Evolutionary conservation across 345 rosid genomes (phyloP), one percentile per base, ranked within the genome.

Genomic region (Sisymbrium altissimum): DNA sequence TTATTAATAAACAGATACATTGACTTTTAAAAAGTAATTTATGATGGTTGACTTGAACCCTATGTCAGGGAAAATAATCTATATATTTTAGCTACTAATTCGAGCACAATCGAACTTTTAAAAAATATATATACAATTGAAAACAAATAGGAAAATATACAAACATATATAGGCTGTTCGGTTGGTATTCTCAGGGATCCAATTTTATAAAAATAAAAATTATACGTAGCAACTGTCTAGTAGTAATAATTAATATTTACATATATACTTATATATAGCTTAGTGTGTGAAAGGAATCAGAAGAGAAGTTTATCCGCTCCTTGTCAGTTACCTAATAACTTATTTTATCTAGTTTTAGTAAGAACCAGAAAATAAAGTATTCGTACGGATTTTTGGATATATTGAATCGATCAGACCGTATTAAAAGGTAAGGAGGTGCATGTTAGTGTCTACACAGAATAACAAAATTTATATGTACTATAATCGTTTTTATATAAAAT

Each of bases 241-340:
- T n/a, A n/a, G n/a, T n/a, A n/a, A n/a, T n/a, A n/a, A n/a, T n/a
- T n/a, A n/a, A n/a, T 27, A 27, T 27, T 0, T 27, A 27, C 3
- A 27, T 27, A 27, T 27, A 27, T 27, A 27, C 25, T 32, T 29
- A 30, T 52, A 23, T 30, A 18, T 18, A 5, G n/a, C n/a, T 27
- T 2, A 29, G 11, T 29, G 52, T 68, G 5, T 53, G 62, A 68
- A 68, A 53, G 72, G 72, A 39, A 53, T 68, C 62, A 27, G 12
- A 39, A 17, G 30, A 27, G 7, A 53, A 39, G 9, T 53, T 67
- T 27, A 68, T 68, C 52, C 52, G n/a, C 38, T n/a, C 40, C 15
- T 45, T 15, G 14, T 13, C 17, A 1, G 5, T 68, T 5, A 50
- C 48, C 14, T 66, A 14, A 36, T 32, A 9, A 19, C 41, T 5